A percentile compares a stretch with the other conserved stretches of the same genome.
Evolutionary conservation across 2,329 filamentous ascomycete genomes (phyloP).

Genomic region (Ophioceras dolichostomum): DNA sequence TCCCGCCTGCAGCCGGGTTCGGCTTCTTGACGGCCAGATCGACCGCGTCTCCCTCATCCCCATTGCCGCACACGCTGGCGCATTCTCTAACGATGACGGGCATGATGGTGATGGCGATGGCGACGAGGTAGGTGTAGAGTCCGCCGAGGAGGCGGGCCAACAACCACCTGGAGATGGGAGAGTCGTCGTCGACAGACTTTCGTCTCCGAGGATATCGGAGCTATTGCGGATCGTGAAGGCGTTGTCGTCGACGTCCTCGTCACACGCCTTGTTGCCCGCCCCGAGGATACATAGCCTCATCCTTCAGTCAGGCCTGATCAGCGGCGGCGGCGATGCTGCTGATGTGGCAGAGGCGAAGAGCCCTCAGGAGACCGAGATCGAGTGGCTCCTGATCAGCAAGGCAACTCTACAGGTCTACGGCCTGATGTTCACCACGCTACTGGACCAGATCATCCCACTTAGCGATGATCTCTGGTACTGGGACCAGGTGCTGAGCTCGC

Average conservation of each 20-base stretch:
- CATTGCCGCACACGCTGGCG: conserved; percentile 27
- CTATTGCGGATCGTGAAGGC: conserved; percentile 58
- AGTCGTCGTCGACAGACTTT: too few relatives aligned
- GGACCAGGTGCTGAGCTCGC: conserved; percentile 76
- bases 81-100: conserved; percentile 6
- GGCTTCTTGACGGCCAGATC: conserved; percentile 32
- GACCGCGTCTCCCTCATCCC: conserved; percentile 45
- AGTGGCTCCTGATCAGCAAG: conserved; percentile 87
- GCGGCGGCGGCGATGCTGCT: conserved; percentile 10
- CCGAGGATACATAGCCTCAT: conserved; percentile 50
- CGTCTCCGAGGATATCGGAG: conserved; percentile 43
- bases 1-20: conserved; percentile 8
- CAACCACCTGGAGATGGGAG: too few relatives aligned
- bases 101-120: not conserved
- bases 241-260: conserved; percentile 57
- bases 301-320: conserved; percentile 42
- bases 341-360: conserved; percentile 18
- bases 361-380: conserved; percentile 62
- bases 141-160: too few relatives aligned
- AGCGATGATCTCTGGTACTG: conserved; percentile 91
- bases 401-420: conserved; percentile 87
- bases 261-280: conserved; percentile 47
- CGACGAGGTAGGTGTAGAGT: conserved; percentile 14
- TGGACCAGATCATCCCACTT: conserved; percentile 73
- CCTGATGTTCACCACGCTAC: conserved; percentile 59